These are phyloP conservation scores for Saccharomycopsis guyanensis DNA, from an alignment of 805 yeast genomes.

Conservation along the genomic window DNA sequence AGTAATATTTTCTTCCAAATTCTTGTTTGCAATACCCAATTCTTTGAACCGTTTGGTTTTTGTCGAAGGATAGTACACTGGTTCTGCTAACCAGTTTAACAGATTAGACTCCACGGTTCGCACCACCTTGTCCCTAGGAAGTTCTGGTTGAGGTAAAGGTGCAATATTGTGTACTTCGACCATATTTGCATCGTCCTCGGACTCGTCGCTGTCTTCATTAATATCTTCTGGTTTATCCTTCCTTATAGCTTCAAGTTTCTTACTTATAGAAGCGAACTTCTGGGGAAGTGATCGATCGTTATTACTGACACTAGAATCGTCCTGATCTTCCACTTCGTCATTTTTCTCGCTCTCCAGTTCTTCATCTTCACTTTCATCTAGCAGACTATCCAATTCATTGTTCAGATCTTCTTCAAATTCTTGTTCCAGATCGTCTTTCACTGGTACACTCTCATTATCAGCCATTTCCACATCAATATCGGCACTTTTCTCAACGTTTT, in stretches of 20 bases:
- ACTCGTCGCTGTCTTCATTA: constrained; percentile 23
- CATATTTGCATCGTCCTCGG: constrained; percentile 20
- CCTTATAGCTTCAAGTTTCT: constrained; percentile 4
- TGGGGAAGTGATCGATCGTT: constrained; percentile 6
- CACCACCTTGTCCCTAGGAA: constrained; percentile 45
- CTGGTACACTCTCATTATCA: constrained; percentile 15
- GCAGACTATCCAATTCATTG: background rate
- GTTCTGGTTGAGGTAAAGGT: constrained; percentile 80
- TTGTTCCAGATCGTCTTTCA: background rate
- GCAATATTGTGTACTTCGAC: constrained; percentile 38
- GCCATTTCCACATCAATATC: constrained; percentile 13
- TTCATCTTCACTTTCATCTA: constrained; percentile 22
- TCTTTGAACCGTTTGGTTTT: constrained; percentile 40
- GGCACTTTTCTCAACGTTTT: constrained; percentile 22
- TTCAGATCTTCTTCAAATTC: background rate
- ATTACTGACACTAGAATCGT: constrained; percentile 6
- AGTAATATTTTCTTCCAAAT: constrained; percentile 16
- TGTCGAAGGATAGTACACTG: constrained; percentile 47
- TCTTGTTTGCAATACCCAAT: constrained; percentile 26
- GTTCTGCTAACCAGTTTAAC: constrained; percentile 62
- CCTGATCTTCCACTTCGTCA: constrained; percentile 14
- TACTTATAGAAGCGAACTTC: constrained; percentile 8
- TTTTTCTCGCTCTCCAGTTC: constrained; percentile 22
- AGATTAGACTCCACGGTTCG: constrained; percentile 22
- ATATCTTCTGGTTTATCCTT: constrained; percentile 10